Percentiles rank a stretch among this genome's conserved stretches.
Conservation (phyloP, 805 yeast genomes). For the Martiniozyma abietophila region DNA sequence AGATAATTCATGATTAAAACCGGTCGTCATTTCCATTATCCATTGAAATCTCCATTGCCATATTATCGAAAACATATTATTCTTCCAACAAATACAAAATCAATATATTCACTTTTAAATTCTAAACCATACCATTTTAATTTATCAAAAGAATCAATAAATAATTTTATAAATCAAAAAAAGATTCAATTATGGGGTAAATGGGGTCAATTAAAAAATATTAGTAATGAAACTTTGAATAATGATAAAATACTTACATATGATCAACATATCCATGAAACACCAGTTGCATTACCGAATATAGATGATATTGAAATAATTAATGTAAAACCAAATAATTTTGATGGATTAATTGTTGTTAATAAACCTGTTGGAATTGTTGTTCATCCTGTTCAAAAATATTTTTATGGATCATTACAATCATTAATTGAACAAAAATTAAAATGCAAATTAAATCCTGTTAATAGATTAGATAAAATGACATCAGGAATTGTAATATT, state of each 20-base stretch:
- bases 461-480: conserved; percentile 42
- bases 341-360: conserved; percentile 26
- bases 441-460: conserved; percentile 19
- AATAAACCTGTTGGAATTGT: conserved; percentile 44
- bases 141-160: not conserved
- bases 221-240: not conserved
- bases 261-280: conserved; percentile 12
- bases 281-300: conserved; percentile 5
- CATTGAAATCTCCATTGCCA: conserved; percentile 2
- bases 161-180: not conserved
- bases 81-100: not conserved
- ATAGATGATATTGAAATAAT: not conserved
- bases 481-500: conserved; percentile 43
- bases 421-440: conserved; percentile 32
- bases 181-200: conserved; percentile 2
- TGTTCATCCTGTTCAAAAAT: conserved; percentile 41
- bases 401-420: conserved; percentile 33
- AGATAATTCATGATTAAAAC: no score
- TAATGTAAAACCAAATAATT: not conserved
- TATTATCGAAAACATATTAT: conserved; percentile 3
- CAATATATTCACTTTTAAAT: conserved; percentile 6
- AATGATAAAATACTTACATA: conserved; percentile 5
- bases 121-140: conserved; percentile 10
- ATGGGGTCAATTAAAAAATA: conserved; percentile 1
- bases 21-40: no score